phyloP scores from a whole-genome alignment of 2,329 filamentous ascomycete species.

The Myriosclerotinia duriaeana region DNA sequence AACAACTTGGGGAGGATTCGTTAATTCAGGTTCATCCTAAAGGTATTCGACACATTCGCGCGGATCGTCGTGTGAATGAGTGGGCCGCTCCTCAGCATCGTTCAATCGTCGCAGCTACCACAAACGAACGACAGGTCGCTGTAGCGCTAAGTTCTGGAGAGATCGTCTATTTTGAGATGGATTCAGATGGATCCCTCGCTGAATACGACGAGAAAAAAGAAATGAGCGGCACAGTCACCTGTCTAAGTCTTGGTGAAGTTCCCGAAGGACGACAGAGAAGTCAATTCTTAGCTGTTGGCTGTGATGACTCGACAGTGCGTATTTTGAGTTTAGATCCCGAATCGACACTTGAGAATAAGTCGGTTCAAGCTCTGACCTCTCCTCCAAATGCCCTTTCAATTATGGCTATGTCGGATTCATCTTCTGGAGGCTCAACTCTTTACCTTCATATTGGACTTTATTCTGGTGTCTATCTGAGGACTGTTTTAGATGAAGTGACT shows the following conservation, averaged over 20 bases:
- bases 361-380: constrained; percentile 88
- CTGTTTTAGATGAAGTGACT: constrained; percentile 90
- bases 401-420: constrained; percentile 93
- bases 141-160: constrained; percentile 94
- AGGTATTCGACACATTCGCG: constrained; percentile 87
- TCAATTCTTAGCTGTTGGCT: constrained; percentile 92
- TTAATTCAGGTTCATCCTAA: constrained; percentile 95
- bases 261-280: constrained; percentile 86
- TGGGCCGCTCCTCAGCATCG: constrained; percentile 93
- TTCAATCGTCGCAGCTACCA: constrained; percentile 90
- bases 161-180: constrained; percentile 98
- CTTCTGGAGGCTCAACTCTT: constrained; percentile 80
- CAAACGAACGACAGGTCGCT: constrained; percentile 89
- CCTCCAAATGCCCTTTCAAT: constrained; percentile 86
- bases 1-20: constrained; percentile 90
- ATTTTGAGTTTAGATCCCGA: constrained; percentile 89
- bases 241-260: constrained; percentile 88
- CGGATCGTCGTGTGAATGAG: constrained; percentile 75
- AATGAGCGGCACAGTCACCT: constrained; percentile 94
- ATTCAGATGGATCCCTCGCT: constrained; percentile 81
- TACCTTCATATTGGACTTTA: constrained; percentile 96
- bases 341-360: constrained; percentile 87
- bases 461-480: constrained; percentile 93
- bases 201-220: constrained; percentile 95
- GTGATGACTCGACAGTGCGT: constrained; percentile 93